Percentiles rank a stretch among this genome's conserved stretches.
These are phyloP conservation scores for Monosporascus sp. DNA, from an alignment of 2,329 filamentous ascomycete genomes.

Conservation along the genomic window DNA sequence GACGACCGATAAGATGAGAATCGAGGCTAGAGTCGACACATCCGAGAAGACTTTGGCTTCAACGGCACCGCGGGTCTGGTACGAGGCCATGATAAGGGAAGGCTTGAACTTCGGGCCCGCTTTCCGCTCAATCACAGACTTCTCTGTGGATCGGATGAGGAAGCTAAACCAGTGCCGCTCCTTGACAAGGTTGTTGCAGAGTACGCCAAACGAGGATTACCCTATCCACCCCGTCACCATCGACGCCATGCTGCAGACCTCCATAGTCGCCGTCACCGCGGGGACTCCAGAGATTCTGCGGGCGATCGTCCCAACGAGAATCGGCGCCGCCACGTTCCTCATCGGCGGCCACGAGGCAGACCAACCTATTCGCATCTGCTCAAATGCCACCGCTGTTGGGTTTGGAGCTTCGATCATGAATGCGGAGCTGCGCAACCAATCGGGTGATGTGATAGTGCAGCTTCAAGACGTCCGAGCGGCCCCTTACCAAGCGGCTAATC, in stretches of 20 bases:
- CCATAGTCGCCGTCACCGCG: background rate
- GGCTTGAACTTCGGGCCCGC: slow-evolving; percentile 8
- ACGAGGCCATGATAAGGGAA: slow-evolving; percentile 5
- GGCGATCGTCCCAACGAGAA: slow-evolving; percentile 5
- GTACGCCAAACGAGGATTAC: slow-evolving; percentile 1
- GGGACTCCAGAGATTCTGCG: slow-evolving; percentile 4
- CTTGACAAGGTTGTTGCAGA: slow-evolving; percentile 1
- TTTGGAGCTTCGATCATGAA: slow-evolving; percentile 5
- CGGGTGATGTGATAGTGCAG: slow-evolving; percentile 1
- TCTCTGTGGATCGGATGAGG: slow-evolving; percentile 4
- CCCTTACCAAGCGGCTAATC: background rate
- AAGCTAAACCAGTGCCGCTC: background rate
- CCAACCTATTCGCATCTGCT: background rate
- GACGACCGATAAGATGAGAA: background rate
- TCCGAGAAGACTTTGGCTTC: slow-evolving; percentile 1
- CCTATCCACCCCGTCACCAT: slow-evolving; percentile 6
- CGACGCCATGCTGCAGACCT: slow-evolving; percentile 7
- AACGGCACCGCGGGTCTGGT: slow-evolving; percentile 8
- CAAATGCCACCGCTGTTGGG: background rate
- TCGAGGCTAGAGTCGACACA: background rate
- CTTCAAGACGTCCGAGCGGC: slow-evolving; percentile 1
- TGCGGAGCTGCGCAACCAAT: slow-evolving; percentile 1
- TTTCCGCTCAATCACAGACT: slow-evolving; percentile 6
- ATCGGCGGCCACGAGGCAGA: background rate
- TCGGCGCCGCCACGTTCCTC: slow-evolving; percentile 1